Evolutionary conservation across 495 filamentous ascomycete genomes (phyloP), one percentile per base, ranked within the genome.

Genomic region (Melanomma pulvis-pyrius): DNA sequence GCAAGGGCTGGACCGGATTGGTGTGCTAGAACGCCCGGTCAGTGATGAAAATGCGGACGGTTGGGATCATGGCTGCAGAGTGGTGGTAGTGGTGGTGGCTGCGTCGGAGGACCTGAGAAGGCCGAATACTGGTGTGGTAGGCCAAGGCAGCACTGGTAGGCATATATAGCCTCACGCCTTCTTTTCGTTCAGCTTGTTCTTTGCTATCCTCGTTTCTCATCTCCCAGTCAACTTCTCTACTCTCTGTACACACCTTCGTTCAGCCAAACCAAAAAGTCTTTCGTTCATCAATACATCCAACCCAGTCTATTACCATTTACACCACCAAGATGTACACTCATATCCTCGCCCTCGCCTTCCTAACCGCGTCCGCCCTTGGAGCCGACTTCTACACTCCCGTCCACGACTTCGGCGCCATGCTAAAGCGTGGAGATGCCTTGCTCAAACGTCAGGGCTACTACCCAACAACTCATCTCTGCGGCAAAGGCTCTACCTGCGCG

Each of bases 381-480:
- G 34, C 51, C 12, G 48, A 62, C 6, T 62, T 57, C 65, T 62
- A 36, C 44, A 41, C 52, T n/a, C 50, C 59, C 7, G 39, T 6
- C 3, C 44, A 57, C 39, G 30, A 56, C 59, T 68, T 68, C 46
- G 65, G 65, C 21, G 58, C 65, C 8, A 68, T 68, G 65, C 48
- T 57, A 17, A 68, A 68, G 51, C 58, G 65, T 29, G 59, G 62
- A 32, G 64, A 49, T 5, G 39, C 39, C 39, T 11, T 44, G 2
- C n/a, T 44, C 8, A 44, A 44, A 17, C 39, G 39, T 3, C 39
- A 44, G 39, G 65, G 65, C 13, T 68, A 68, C 59, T 63, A 68
- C 29, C 59, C 59, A 0, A 58, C 58, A 22, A 63, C 59, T 3
- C 44, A 56, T 21, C 24, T 30, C 52, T 68, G 65, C 28, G 65